These are phyloP conservation scores for Phytophthora boehmeriae DNA, from an alignment of 352 stramenopile species.

Conservation along the genomic window DNA sequence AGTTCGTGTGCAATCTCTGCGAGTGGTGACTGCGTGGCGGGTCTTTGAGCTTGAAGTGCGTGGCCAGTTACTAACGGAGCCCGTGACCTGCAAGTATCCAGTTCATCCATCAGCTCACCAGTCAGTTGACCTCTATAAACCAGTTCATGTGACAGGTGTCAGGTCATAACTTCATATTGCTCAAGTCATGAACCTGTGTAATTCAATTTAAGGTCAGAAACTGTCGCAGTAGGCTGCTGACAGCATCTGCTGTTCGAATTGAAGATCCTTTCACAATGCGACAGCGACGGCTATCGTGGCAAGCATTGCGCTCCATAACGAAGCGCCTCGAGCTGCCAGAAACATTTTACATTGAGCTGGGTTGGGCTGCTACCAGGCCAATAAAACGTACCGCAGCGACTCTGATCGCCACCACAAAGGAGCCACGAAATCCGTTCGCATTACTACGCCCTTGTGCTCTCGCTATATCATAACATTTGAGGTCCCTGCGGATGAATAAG, in stretches of 20 bases:
- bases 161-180: no score
- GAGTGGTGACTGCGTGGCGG: conserved; percentile 15
- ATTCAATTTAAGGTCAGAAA: conserved; percentile 16
- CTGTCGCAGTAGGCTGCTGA: conserved; percentile 3
- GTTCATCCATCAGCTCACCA: conserved; percentile 6
- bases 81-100: conserved; percentile 22
- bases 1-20: not conserved
- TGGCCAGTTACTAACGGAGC: conserved; percentile 15
- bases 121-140: not conserved
- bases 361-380: no score
- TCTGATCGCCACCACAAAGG: no score
- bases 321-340: no score
- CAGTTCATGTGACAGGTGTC: not conserved
- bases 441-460: no score
- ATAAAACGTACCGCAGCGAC: no score
- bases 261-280: conserved; percentile 4
- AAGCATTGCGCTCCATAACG: not conserved
- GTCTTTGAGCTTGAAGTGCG: conserved; percentile 14
- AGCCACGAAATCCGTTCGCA: no score
- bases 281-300: not conserved
- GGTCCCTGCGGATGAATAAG: no score
- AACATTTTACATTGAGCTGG: no score
- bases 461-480: no score
- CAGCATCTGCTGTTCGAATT: not conserved
- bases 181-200: conserved; percentile 3